These are phyloP conservation scores for Backusella sp. DNA, from an alignment of 192 early-diverging fungal genomes.

Conservation along the genomic window DNA sequence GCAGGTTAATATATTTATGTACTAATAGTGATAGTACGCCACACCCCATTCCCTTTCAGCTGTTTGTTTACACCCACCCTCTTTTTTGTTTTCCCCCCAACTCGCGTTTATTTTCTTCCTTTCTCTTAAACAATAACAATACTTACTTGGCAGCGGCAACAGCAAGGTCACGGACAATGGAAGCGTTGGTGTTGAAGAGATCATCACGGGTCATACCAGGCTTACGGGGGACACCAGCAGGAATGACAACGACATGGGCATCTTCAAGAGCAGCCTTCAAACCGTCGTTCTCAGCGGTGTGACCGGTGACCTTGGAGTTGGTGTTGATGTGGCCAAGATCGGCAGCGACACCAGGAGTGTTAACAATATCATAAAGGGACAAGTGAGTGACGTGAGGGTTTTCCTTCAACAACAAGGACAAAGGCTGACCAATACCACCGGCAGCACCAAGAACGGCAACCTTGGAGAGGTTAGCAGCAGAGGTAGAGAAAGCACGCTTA, in stretches of 20 bases:
- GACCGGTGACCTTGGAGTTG: slow-evolving; percentile 68
- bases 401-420: slow-evolving; percentile 93
- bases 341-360: slow-evolving; percentile 96
- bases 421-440: slow-evolving; percentile 97
- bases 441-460: slow-evolving; percentile 72
- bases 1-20: neutral
- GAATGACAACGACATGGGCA: slow-evolving; percentile 76
- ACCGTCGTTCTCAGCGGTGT: slow-evolving; percentile 58
- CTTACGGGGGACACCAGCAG: slow-evolving; percentile 98
- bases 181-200: slow-evolving; percentile 97
- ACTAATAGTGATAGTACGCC: neutral
- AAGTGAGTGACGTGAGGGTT: slow-evolving; percentile 86
- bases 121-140: slow-evolving; percentile 41
- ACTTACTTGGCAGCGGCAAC: slow-evolving; percentile 73
- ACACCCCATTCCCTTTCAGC: neutral
- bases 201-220: slow-evolving; percentile 99
- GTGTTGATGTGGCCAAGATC: slow-evolving; percentile 95
- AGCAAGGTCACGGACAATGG: slow-evolving; percentile 83
- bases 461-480: slow-evolving; percentile 35
- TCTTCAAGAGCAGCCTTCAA: slow-evolving; percentile 43
- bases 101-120: neutral
- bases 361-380: slow-evolving; percentile 95
- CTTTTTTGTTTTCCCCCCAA: neutral
- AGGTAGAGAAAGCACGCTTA: slow-evolving; percentile 33
- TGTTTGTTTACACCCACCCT: slow-evolving; percentile 5